Evolutionary conservation across 495 filamentous ascomycete species (phyloP), one percentile per base, ranked within the genome.

Genomic region (Immersiella caudata): DNA sequence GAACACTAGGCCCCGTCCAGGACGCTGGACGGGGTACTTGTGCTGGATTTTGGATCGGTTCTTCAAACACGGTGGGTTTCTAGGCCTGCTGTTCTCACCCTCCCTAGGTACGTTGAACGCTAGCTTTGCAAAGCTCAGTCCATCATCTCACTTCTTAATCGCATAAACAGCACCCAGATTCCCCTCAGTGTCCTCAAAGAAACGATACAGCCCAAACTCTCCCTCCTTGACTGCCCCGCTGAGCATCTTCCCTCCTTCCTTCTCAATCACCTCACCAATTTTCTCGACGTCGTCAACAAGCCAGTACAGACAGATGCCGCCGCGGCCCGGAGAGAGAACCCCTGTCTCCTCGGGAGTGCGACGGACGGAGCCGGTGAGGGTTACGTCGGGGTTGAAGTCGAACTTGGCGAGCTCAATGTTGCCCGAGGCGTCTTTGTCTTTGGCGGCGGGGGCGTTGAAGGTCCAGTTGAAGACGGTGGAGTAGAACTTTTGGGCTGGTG

Each of bases 391-490:
- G 60, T 60, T 67, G 61, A 70, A 67, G 55, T 70, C 61, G 51
- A 70, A 60, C 49, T 51, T 59, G 40, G 60, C 57, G 24, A 35
- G 36, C 49, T 56, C 18, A 25, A 50, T 36, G 20, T 67, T 26
- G 3, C 61, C 27, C 16, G 36, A 24, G 35, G 29, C 20, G 51
- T 29, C 16, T 6, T 9, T 51, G 58, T 36, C 59, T 20, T 29
- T 24, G 61, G 35, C 61, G 16, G 22, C 25, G 61, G 61, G 24
- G n/a, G 29, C n/a, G 22, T 67, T 67, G 55, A 64, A 65, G 25
- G 54, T 59, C 64, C 65, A 67, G 64, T 70, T 64, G 68, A 70
- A 70, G 65, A 70, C 68, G 25, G 68, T 60, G 12, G 56, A 60
- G 68, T 70, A 70, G 68, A 70, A 70, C 16, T 56, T 60, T 7